Evolutionary conservation across 176 grass and related monocot species (phyloP).

Genomic region (Oryza meridionalis): DNA sequence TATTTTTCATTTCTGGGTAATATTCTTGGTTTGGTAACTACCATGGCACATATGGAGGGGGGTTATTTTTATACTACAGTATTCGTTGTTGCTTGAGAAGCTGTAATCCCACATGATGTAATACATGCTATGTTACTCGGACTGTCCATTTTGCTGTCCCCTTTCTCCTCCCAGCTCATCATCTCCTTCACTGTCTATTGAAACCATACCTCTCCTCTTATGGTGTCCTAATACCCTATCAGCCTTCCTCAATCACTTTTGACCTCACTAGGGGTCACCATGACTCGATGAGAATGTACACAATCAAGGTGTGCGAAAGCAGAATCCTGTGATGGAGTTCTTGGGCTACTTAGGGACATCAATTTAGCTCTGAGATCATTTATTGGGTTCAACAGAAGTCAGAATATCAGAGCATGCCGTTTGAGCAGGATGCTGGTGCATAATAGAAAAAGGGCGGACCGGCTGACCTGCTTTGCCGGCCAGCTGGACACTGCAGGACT

Average conservation of each 20-base stretch:
- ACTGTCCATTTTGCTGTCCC: not conserved
- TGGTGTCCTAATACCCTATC: not conserved
- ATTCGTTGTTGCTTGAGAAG: too few relatives aligned
- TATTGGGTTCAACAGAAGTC: not conserved
- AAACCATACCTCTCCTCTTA: not conserved
- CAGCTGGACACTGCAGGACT: too few relatives aligned
- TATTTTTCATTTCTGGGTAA: constrained; percentile 10
- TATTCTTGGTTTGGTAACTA: not conserved
- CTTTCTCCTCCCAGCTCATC: not conserved
- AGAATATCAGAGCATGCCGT: too few relatives aligned
- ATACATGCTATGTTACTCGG: not conserved
- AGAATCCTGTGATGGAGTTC: not conserved
- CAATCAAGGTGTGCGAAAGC: not conserved
- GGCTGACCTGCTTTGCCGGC: too few relatives aligned
- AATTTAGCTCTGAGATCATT: not conserved
- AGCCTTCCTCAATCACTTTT: not conserved
- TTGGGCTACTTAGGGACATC: not conserved
- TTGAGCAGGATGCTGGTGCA: too few relatives aligned
- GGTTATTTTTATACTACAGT: too few relatives aligned
- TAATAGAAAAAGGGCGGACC: too few relatives aligned
- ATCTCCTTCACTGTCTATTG: not conserved
- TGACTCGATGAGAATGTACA: not conserved
- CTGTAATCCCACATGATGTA: not conserved
- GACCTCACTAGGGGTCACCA: not conserved
- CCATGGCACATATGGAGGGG: not conserved